A percentile compares a stretch with the other conserved stretches of the same genome.
phyloP scores from a whole-genome alignment of 2,329 filamentous ascomycete genomes.

The Gaeumannomyces sp. region DNA sequence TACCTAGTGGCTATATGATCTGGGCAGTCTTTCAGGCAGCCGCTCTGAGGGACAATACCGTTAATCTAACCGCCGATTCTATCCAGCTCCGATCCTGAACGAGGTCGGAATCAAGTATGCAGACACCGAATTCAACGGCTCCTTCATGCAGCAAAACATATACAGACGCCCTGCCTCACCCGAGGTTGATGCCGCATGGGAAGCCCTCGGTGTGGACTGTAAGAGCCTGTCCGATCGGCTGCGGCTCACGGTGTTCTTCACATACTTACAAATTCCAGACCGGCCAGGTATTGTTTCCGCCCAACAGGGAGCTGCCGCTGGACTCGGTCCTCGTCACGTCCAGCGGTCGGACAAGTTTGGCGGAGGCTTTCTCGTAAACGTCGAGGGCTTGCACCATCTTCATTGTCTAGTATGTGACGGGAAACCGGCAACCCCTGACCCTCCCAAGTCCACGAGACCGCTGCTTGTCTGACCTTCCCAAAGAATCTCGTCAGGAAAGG shows the following conservation, averaged over 20 bases:
- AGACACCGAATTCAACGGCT: constrained; percentile 45
- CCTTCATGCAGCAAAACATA: constrained; percentile 46
- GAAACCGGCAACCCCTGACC: not conserved
- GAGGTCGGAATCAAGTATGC: constrained; percentile 27
- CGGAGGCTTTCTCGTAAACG: constrained; percentile 51
- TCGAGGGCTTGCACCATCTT: constrained; percentile 50
- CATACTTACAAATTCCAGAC: constrained; percentile 29
- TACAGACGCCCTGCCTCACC: constrained; percentile 44
- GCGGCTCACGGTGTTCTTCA: not conserved
- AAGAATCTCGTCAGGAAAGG: constrained; percentile 53
- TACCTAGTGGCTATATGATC: too few relatives aligned
- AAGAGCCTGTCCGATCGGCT: constrained; percentile 17
- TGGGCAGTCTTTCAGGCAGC: not conserved
- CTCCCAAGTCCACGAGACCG: too few relatives aligned
- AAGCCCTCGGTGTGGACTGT: constrained; percentile 26
- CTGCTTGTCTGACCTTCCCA: not conserved
- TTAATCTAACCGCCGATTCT: not conserved
- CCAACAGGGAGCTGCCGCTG: constrained; percentile 42
- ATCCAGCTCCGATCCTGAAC: constrained; percentile 27
- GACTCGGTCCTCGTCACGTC: constrained; percentile 48
- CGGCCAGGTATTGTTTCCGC: constrained; percentile 41
- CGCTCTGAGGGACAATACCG: not conserved
- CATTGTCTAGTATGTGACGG: constrained; percentile 46
- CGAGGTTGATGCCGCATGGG: constrained; percentile 54
- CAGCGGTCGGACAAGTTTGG: constrained; percentile 49